Base-by-base conservation (phyloP, 345 rosid genomes). In the Lepidium didymum region DNA sequence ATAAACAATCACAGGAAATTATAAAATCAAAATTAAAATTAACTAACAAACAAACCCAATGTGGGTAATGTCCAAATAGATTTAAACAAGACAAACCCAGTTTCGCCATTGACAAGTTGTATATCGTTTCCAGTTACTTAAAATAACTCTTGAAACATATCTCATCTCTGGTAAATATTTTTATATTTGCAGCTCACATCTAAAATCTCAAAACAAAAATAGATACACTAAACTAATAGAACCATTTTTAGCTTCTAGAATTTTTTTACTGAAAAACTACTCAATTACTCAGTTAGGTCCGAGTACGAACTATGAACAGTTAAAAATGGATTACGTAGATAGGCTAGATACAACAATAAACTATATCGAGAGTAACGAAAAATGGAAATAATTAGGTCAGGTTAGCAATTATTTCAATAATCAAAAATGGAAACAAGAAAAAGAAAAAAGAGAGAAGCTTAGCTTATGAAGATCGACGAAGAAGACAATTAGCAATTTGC, bases 21-120 rank as follows among this genome's bases (percentile, higher is more conserved):
- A 2, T 27, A 44, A 47, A 34, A 46, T 9, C 29, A 33, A 33
- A 27, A 7, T 9, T 41, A 8, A 8, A 3, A 23, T 23, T 15
- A 13, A 49, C 57, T 13, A 36, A 23, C 46, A 29, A 60, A 57
- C 34, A 10, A 64, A 41, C 45, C 0, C 34, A 63, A 35, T 47
- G 56, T 19, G 21, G 54, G 21, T 35, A 13, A 66, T 29, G 70
- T 64, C 16, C 69, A 51, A 61, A 63, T 21, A 27, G 64, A 14
- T 12, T 52, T 44, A 12, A 13, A 42, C 56, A n/a, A 51, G 29
- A 49, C 25, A 51, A 15, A 18, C 18, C 62, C 14, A 54, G 6
- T 56, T 45, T 67, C 10, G 62, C 15, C 72, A 18, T 43, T 55
- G 42, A 67, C 47, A n/a, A 56, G 45, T 45, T 43, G 18, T 43